Evolutionary conservation across 1,284 basidiomycete genomes (phyloP).

Genomic region (Apiotrichum akiyoshidainum): DNA sequence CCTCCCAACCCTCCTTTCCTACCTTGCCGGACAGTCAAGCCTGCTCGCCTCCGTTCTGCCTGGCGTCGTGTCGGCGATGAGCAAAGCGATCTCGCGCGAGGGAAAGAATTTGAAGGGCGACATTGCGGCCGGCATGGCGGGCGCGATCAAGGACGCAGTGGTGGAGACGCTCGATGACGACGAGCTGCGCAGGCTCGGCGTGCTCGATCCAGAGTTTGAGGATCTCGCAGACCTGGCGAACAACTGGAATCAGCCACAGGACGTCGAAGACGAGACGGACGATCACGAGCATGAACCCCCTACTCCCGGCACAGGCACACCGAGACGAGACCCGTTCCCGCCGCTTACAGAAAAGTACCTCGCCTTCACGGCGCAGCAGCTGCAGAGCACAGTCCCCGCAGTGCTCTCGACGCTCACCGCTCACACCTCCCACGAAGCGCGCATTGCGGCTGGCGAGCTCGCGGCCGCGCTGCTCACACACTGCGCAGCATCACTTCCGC

Average conservation of each 20-base stretch:
- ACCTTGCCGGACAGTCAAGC: slow-evolving; percentile 62
- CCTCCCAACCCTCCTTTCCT: slow-evolving; percentile 60
- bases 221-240: slow-evolving; percentile 42
- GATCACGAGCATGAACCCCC: not conserved
- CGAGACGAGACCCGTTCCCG: slow-evolving; percentile 34
- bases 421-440: slow-evolving; percentile 47
- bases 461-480: slow-evolving; percentile 57
- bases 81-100: slow-evolving; percentile 56
- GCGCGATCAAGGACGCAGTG: slow-evolving; percentile 57
- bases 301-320: not conserved
- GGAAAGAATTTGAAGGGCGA: slow-evolving; percentile 48
- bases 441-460: slow-evolving; percentile 53
- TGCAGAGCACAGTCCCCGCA: slow-evolving; percentile 42
- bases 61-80: slow-evolving; percentile 71
- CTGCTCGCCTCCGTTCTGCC: slow-evolving; percentile 65
- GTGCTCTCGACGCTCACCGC: slow-evolving; percentile 34
- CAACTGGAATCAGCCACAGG: slow-evolving; percentile 27
- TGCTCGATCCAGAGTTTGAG: slow-evolving; percentile 55
- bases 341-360: slow-evolving; percentile 48
- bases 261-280: not conserved
- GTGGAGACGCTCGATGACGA: slow-evolving; percentile 58
- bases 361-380: slow-evolving; percentile 47
- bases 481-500: slow-evolving; percentile 66
- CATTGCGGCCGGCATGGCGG: slow-evolving; percentile 56
- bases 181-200: slow-evolving; percentile 60